Conservation (phyloP, 108 stramenopile genomes). For the Fragilaria crotonensis region DNA sequence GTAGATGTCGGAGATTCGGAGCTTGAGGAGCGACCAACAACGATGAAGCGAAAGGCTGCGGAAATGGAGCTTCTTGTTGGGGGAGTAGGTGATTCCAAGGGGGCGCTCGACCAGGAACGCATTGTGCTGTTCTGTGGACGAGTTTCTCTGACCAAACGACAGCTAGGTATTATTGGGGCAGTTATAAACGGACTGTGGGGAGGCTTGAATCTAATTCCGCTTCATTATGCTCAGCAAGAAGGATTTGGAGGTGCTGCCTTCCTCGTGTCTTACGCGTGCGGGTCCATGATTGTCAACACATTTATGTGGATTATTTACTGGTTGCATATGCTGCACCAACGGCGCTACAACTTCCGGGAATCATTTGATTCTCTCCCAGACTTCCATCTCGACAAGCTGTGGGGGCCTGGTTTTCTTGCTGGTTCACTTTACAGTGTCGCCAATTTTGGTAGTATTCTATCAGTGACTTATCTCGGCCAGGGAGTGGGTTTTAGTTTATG, state of each 20-base stretch:
- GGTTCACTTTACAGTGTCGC: slow-evolving; percentile 54
- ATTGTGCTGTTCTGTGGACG: slow-evolving; percentile 13
- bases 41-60: background rate
- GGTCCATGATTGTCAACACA: slow-evolving; percentile 37
- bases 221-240: slow-evolving; percentile 50
- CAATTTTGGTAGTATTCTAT: slow-evolving; percentile 66
- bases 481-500: slow-evolving; percentile 69
- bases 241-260: slow-evolving; percentile 35
- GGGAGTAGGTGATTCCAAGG: background rate
- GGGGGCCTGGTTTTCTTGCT: slow-evolving; percentile 40
- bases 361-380: slow-evolving; percentile 30
- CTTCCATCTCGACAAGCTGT: slow-evolving; percentile 43
- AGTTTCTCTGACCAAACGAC: slow-evolving; percentile 20
- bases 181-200: slow-evolving; percentile 54
- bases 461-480: slow-evolving; percentile 69
- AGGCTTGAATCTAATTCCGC: slow-evolving; percentile 52
- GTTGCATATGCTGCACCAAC: slow-evolving; percentile 7
- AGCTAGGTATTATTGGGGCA: slow-evolving; percentile 53
- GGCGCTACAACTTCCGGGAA: background rate
- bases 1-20: no score
- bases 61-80: slow-evolving; percentile 3
- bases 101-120: background rate
- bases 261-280: slow-evolving; percentile 43
- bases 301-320: slow-evolving; percentile 30
- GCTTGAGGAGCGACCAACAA: background rate